Percentiles rank a stretch among this genome's conserved stretches.
These are phyloP conservation scores for Pleurotus cornucopiae DNA, from an alignment of 768 basidiomycete species.

Conservation along the genomic window DNA sequence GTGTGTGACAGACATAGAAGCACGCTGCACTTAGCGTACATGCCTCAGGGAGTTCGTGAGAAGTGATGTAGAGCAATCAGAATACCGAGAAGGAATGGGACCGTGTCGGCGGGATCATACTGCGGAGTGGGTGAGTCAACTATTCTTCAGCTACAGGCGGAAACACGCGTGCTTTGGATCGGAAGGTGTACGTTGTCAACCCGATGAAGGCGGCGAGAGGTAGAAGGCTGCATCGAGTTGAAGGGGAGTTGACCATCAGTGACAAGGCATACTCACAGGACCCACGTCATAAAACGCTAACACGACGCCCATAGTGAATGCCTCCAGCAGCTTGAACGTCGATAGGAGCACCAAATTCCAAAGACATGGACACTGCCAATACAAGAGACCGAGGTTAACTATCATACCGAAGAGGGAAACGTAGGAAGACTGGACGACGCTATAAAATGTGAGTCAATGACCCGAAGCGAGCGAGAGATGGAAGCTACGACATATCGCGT, in stretches of 20 bases:
- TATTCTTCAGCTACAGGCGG: background rate
- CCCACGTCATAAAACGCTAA: slow-evolving; percentile 82
- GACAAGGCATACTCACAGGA: slow-evolving; percentile 50
- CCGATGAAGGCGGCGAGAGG: slow-evolving; percentile 92
- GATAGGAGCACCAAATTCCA: slow-evolving; percentile 81
- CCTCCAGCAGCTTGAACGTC: slow-evolving; percentile 88
- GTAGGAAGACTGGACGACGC: slow-evolving; percentile 71
- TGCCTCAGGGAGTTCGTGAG: background rate
- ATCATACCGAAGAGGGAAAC: slow-evolving; percentile 76
- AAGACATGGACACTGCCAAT: slow-evolving; percentile 91
- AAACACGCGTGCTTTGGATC: slow-evolving; percentile 59
- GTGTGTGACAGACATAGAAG: background rate
- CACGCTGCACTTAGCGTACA: slow-evolving; percentile 34
- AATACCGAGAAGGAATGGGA: slow-evolving; percentile 83
- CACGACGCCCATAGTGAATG: slow-evolving; percentile 83
- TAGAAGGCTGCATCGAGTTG: slow-evolving; percentile 51
- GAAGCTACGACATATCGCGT: slow-evolving; percentile 45
- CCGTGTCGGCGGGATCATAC: slow-evolving; percentile 95
- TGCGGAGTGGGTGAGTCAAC: slow-evolving; percentile 19
- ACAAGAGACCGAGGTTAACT: slow-evolving; percentile 73
- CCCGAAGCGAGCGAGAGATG: background rate
- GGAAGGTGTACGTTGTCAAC: slow-evolving; percentile 90
- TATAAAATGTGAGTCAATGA: slow-evolving; percentile 20
- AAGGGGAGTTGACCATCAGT: background rate
- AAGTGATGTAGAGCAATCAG: slow-evolving; percentile 56